Evolutionary conservation across 257 asterid genomes (phyloP), one percentile per base, ranked within the genome.

Genomic region (Solanum dulcamara): DNA sequence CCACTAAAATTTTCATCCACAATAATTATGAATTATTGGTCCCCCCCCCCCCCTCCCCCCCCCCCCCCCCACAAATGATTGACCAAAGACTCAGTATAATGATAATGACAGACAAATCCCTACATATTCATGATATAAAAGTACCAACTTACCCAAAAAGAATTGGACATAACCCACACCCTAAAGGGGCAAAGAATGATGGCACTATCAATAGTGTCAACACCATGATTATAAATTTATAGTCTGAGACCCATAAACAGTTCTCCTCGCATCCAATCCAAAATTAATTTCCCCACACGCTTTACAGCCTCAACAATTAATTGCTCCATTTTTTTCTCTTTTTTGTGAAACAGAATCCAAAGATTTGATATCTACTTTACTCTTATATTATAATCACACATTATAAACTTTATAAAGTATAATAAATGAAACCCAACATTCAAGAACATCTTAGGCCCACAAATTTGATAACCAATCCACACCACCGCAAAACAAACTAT

Each of bases 371-470:
- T 84, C 89, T 81, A 50, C 85, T 81, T 81, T 57, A 50, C 67
- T 71, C 57, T 79, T 22, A 44, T 51, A 62, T 71, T 48, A 67
- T 84, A 81, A 77, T 75, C 81, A 81, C 64, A 40, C 53, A 40
- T 22, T 42, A 60, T 28, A 22, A 42, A 38, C 67, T 81, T 80
- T 42, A 57, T 60, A 22, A 38, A 55, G 85, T 38, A 55, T 38
- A 81, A 64, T 66, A 75, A 55, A 57, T 28, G 59, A 62, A 60
- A 46, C 75, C 85, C 42, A 37, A 81, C 55, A 82, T 51, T 7
- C 67, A 86, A 68, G 44, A 44, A 83, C 86, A 72, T 10, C 30
- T 13, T 28, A 55, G 91, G 87, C 89, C 91, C 89, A 86, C 91
- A 18, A 51, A 40, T 83, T 20, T 83, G 85, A 62, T 74, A 51